phyloP scores from a whole-genome alignment of 1,284 basidiomycete genomes.

The Pseudozyma tsukubaensis region DNA sequence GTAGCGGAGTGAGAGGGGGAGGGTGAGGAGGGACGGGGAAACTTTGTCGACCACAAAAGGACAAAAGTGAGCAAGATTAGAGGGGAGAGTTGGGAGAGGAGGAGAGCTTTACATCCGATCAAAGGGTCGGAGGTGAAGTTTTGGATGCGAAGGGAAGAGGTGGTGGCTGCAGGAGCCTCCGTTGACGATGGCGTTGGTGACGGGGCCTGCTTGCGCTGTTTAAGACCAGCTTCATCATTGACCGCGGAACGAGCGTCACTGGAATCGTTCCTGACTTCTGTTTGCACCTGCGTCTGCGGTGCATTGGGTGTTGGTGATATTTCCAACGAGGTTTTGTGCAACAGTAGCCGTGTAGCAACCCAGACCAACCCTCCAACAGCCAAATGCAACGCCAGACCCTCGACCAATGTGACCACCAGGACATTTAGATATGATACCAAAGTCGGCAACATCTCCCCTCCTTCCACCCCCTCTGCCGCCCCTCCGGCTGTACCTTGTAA shows the following conservation, averaged over 20 bases:
- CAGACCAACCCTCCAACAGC: conserved; percentile 5
- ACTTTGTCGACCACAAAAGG: conserved; percentile 78
- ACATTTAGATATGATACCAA: conserved; percentile 33
- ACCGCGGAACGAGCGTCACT: too few species aligned
- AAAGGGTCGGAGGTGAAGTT: conserved; percentile 4
- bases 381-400: conserved; percentile 19
- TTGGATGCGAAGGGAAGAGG: background rate
- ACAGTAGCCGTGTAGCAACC: background rate
- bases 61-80: conserved; percentile 84
- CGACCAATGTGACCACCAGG: conserved; percentile 23
- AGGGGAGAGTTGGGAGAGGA: conserved; percentile 88
- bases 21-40: conserved; percentile 30
- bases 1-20: background rate
- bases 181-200: background rate
- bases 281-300: too few species aligned
- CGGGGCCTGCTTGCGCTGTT: background rate
- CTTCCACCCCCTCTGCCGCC: background rate
- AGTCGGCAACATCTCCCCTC: conserved; percentile 15
- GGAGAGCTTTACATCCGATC: conserved; percentile 80
- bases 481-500: background rate
- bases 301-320: background rate
- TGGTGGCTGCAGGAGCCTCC: background rate
- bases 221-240: too few species aligned
- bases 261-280: too few species aligned
- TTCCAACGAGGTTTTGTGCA: background rate